phyloP scores from a whole-genome alignment of 108 stramenopile species.

The Thalassiosira profunda region DNA sequence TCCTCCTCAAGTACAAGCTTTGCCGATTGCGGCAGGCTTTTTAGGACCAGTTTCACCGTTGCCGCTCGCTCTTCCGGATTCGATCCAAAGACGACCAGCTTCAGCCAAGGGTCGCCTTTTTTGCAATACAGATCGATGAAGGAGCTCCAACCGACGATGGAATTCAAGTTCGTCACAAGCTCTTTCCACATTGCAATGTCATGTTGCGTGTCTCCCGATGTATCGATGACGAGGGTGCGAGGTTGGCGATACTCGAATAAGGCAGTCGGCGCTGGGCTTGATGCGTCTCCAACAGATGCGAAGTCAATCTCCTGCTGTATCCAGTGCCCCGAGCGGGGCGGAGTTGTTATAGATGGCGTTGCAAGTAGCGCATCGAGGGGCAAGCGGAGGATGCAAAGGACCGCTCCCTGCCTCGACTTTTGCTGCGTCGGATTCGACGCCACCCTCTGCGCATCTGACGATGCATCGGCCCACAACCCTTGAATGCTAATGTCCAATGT shows the following conservation, averaged over 20 bases:
- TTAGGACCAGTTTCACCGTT: slow-evolving; percentile 31
- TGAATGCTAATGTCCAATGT: slow-evolving; percentile 40
- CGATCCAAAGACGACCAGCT: slow-evolving; percentile 43
- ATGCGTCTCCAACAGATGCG: background rate
- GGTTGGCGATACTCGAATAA: slow-evolving; percentile 48
- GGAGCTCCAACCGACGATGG: slow-evolving; percentile 18
- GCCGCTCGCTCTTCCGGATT: slow-evolving; percentile 43
- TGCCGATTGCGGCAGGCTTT: slow-evolving; percentile 31
- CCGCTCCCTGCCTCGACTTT: slow-evolving; percentile 24
- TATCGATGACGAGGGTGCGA: slow-evolving; percentile 32
- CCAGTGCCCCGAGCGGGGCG: slow-evolving; percentile 18
- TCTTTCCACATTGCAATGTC: slow-evolving; percentile 31
- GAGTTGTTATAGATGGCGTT: slow-evolving; percentile 6
- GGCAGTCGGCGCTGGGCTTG: slow-evolving; percentile 18
- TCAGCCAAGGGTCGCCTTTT: slow-evolving; percentile 32
- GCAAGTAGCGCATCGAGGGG: slow-evolving; percentile 22
- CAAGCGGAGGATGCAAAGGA: slow-evolving; percentile 31
- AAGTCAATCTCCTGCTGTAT: slow-evolving; percentile 42
- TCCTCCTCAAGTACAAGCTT: slow-evolving; percentile 27
- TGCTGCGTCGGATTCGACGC: background rate
- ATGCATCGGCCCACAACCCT: slow-evolving; percentile 21
- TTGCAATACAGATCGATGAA: slow-evolving; percentile 40
- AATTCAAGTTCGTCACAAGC: slow-evolving; percentile 31
- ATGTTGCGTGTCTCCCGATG: slow-evolving; percentile 11
- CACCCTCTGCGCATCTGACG: background rate